Evolutionary conservation across 139 green algal genomes (phyloP).

Genomic region (Microglena sp.): DNA sequence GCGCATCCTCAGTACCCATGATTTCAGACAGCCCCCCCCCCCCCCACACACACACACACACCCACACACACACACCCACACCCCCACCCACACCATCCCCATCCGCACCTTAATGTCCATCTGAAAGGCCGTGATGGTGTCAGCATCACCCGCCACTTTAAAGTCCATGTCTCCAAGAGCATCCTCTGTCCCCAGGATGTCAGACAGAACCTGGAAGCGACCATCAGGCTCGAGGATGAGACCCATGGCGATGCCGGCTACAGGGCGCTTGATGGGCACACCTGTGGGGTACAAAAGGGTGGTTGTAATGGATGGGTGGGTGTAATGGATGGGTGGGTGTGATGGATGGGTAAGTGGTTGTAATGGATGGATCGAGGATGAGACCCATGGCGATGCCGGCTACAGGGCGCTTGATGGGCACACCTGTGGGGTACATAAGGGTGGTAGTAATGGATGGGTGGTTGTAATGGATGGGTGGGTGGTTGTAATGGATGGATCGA

Average conservation of each 20-base stretch:
- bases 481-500: too few species aligned
- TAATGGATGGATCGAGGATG: conserved; percentile 79
- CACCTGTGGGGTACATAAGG: conserved; percentile 51
- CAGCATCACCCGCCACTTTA: conserved; percentile 66
- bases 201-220: conserved; percentile 66
- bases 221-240: conserved; percentile 74
- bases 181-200: conserved; percentile 94
- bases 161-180: conserved; percentile 98
- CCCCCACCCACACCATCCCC: not conserved
- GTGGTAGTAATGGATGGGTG: too few species aligned
- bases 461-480: too few species aligned
- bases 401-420: conserved; percentile 76
- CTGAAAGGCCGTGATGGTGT: conserved; percentile 88
- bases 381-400: conserved; percentile 97
- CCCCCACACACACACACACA: too few species aligned
- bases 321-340: too few species aligned
- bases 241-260: conserved; percentile 97
- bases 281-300: conserved; percentile 48
- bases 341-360: too few species aligned
- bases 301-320: too few species aligned
- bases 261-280: conserved; percentile 72
- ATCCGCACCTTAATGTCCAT: conserved; percentile 90
- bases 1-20: conserved; percentile 85
- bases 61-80: too few species aligned
- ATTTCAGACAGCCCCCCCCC: too few species aligned